Conservation (phyloP, 2,329 filamentous ascomycete genomes). For the Alternaria sp. region DNA sequence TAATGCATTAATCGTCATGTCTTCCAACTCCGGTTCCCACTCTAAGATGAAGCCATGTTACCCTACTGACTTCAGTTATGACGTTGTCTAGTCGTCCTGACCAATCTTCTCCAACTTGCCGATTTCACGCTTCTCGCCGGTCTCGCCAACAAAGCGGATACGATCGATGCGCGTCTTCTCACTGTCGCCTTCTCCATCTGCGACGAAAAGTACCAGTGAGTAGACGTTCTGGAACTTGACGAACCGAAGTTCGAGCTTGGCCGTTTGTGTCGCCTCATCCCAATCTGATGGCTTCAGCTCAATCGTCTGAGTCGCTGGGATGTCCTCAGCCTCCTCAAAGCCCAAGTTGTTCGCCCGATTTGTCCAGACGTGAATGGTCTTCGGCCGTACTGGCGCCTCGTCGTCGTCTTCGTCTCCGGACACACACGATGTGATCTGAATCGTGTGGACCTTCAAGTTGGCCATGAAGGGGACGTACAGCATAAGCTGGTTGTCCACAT, state of each 20-base stretch:
- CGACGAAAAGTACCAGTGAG: constrained; percentile 86
- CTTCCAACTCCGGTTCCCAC: not conserved
- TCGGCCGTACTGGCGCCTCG: constrained; percentile 80
- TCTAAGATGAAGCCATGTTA: not conserved
- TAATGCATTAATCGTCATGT: constrained; percentile 1
- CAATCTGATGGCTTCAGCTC: constrained; percentile 79
- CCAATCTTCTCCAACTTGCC: constrained; percentile 96
- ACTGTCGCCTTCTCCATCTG: constrained; percentile 78
- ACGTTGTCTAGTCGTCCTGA: constrained; percentile 61
- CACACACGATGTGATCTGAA: constrained; percentile 84
- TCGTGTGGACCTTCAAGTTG: constrained; percentile 86
- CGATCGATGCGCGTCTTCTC: constrained; percentile 88
- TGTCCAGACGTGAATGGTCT: constrained; percentile 82
- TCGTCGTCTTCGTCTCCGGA: constrained; percentile 69
- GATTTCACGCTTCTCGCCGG: constrained; percentile 89
- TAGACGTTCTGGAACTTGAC: constrained; percentile 98
- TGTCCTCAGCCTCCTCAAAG: constrained; percentile 93
- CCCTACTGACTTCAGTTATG: not conserved
- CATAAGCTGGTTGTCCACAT: constrained; percentile 96
- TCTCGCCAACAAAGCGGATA: constrained; percentile 82
- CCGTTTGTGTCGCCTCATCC: constrained; percentile 62
- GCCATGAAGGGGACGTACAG: constrained; percentile 90
- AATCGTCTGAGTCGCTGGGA: constrained; percentile 79
- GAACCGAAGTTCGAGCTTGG: constrained; percentile 73
- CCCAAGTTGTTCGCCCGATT: constrained; percentile 91